A percentile compares a stretch with the other conserved stretches of the same genome.
Conservation (phyloP, 352 stramenopile genomes). For the Globisporangium spinosum region DNA sequence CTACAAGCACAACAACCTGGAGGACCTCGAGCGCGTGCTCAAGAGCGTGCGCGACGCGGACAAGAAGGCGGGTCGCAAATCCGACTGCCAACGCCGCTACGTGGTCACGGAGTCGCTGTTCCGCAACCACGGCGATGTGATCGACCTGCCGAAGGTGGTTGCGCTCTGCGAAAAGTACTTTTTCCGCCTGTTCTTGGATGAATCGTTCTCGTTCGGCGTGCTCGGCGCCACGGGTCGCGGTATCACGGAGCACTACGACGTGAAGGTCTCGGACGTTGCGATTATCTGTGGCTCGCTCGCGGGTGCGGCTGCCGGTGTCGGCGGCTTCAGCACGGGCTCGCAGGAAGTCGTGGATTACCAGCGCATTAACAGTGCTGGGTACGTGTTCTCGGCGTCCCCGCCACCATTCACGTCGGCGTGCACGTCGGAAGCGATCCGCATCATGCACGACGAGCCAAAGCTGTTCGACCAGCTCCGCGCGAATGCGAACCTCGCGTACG, state of each 20-base stretch:
- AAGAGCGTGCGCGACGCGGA: slow-evolving; percentile 86
- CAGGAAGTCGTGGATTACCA: slow-evolving; percentile 98
- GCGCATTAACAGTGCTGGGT: slow-evolving; percentile 95
- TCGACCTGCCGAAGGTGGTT: slow-evolving; percentile 92
- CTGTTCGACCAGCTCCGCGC: slow-evolving; percentile 65
- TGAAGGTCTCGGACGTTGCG: slow-evolving; percentile 82
- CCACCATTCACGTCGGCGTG: slow-evolving; percentile 94
- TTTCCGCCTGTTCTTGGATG: slow-evolving; percentile 86
- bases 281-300: slow-evolving; percentile 95
- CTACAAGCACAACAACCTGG: slow-evolving; percentile 98
- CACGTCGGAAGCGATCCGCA: slow-evolving; percentile 79
- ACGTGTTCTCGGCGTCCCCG: slow-evolving; percentile 97
- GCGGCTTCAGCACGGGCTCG: slow-evolving; percentile 95
- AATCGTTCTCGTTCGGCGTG: slow-evolving; percentile 93
- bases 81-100: slow-evolving; percentile 92
- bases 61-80: slow-evolving; percentile 70
- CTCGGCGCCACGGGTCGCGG: slow-evolving; percentile 89
- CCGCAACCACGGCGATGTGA: slow-evolving; percentile 95
- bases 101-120: slow-evolving; percentile 98
- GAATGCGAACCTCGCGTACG: slow-evolving; percentile 61
- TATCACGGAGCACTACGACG: slow-evolving; percentile 81
- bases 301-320: slow-evolving; percentile 91
- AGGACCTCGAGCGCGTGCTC: slow-evolving; percentile 93
- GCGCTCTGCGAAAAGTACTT: slow-evolving; percentile 89
- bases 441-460: slow-evolving; percentile 78